Conservation (phyloP, 345 rosid species). For the Pugionium dolabratum region DNA sequence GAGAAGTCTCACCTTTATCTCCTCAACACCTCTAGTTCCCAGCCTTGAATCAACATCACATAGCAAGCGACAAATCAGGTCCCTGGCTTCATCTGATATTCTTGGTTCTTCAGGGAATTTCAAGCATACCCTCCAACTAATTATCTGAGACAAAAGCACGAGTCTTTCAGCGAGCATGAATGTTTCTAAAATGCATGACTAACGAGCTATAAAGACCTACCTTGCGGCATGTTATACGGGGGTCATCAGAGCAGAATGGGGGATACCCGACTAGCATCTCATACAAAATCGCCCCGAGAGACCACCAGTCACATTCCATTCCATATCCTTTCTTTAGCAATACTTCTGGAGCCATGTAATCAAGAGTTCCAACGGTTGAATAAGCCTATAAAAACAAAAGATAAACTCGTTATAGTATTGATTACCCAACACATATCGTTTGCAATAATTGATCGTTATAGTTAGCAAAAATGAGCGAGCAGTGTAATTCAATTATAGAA, state of each 20-base stretch:
- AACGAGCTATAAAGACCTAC: constrained; percentile 43
- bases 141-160: constrained; percentile 57
- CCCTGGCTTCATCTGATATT: constrained; percentile 82
- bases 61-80: constrained; percentile 81
- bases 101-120: constrained; percentile 94
- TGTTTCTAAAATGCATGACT: constrained; percentile 30
- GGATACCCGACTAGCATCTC: constrained; percentile 98
- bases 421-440: not conserved
- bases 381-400: constrained; percentile 60
- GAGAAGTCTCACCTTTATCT: constrained; percentile 65
- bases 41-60: constrained; percentile 90
- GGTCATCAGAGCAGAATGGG: constrained; percentile 97
- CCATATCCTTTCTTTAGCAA: constrained; percentile 53
- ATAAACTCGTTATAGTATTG: constrained; percentile 11
- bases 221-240: constrained; percentile 94
- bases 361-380: constrained; percentile 99
- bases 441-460: not conserved
- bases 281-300: constrained; percentile 94
- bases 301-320: constrained; percentile 99
- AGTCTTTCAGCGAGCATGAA: constrained; percentile 28
- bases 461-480: constrained; percentile 14
- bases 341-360: constrained; percentile 50
- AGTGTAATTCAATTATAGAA: constrained; percentile 8
- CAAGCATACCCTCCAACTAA: constrained; percentile 90
- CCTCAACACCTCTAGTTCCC: constrained; percentile 91